Evolutionary conservation across 495 filamentous ascomycete species (phyloP).

Genomic region (Xylaria venustula): DNA sequence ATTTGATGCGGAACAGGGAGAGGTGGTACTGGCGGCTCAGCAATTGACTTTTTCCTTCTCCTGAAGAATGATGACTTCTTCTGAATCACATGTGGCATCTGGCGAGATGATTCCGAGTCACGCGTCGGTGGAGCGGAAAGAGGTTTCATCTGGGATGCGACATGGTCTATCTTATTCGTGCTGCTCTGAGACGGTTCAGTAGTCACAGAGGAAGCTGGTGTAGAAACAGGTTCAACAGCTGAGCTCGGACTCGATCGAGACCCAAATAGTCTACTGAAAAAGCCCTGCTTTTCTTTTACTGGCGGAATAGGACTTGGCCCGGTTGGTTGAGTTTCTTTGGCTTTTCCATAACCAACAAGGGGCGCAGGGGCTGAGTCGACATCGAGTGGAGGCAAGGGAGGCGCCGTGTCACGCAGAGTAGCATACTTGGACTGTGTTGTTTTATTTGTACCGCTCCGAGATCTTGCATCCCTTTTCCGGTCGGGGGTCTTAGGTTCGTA

Average conservation of each 20-base stretch:
- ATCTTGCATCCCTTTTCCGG: conserved; percentile 63
- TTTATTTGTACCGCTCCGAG: conserved; percentile 50
- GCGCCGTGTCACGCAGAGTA: conserved; percentile 30
- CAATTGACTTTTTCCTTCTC: conserved; percentile 80
- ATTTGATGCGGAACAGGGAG: conserved; percentile 27
- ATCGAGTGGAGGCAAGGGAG: conserved; percentile 33
- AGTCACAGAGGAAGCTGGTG: conserved; percentile 21
- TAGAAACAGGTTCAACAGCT: background rate
- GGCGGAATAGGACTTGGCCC: conserved; percentile 29
- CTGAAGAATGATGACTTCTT: conserved; percentile 97
- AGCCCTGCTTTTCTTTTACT: conserved; percentile 73
- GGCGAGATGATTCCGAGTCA: conserved; percentile 37
- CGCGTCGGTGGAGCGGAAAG: conserved; percentile 47
- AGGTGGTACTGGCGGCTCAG: conserved; percentile 49
- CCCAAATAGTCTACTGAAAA: conserved; percentile 88
- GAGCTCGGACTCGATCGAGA: conserved; percentile 41
- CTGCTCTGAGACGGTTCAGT: conserved; percentile 10
- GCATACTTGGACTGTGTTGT: conserved; percentile 26
- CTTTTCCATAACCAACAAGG: conserved; percentile 57
- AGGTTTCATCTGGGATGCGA: conserved; percentile 36
- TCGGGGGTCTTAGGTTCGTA: conserved; percentile 38
- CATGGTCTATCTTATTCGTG: conserved; percentile 17
- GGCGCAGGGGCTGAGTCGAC: conserved; percentile 52
- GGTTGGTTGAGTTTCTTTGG: conserved; percentile 43
- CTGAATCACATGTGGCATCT: conserved; percentile 55